Evolutionary conservation across 306 rosid species (phyloP), one percentile per base, ranked within the genome.

Genomic region (Styphnolobium japonicum): DNA sequence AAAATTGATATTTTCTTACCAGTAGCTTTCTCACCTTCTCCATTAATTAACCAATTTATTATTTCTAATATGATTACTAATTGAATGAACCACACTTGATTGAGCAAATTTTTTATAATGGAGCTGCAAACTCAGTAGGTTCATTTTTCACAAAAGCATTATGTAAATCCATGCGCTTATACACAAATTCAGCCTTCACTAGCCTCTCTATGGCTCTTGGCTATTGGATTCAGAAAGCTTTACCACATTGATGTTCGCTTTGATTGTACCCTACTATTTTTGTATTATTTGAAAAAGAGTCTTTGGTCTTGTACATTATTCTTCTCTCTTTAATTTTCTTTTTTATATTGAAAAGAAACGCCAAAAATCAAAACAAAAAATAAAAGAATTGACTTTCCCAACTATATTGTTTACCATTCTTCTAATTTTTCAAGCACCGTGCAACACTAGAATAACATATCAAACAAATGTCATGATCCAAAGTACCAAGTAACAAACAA

Each of bases 1-100:
- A 80, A 60, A 51, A 5, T 7, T 71, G 71, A 71, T 53, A 60
- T 70, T 82, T 70, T 33, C 9, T 15, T 1, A 77, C 75, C 36
- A 31, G 45, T 16, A 31, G 34, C 70, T 53, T 62, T 11, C 58
- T 63, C 65, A 62, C 48, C 53, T 21, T 16, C 51, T 25, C 11
- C 71, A 69, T 58, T 34, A 63, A 71, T 33, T 27, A 77, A 43
- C 46, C 75, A 31, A 82, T 48, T 34, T n/a, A 48, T 6, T 14
- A 79, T 52, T 45, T 3, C n/a, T 48, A 25, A 23, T 19, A 43
- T 9, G 40, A n/a, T n/a, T 51, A n/a, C n/a, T n/a, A n/a, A n/a
- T n/a, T n/a, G n/a, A n/a, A n/a, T n/a, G n/a, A n/a, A n/a, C n/a
- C n/a, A n/a, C n/a, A n/a, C n/a, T n/a, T n/a, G n/a, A n/a, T n/a